Base-by-base conservation (phyloP, 768 basidiomycete genomes). In the Scleroderma bovista region DNA sequence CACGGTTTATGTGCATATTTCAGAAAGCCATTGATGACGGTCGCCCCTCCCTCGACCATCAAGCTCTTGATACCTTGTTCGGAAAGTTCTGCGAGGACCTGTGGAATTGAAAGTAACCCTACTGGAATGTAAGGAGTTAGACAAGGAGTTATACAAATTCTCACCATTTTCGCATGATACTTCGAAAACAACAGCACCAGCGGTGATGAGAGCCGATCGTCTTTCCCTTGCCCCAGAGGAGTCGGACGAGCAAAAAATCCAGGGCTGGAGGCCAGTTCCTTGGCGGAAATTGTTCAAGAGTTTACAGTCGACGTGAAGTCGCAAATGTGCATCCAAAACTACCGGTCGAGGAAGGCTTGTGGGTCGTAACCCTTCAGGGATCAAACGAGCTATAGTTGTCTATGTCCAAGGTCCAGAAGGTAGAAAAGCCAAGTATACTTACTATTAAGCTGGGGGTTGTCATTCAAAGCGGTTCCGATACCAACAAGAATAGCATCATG, bases 11-110 rank as follows among this genome's bases (percentile, higher is more conserved):
- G 55, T 19, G 47, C 50, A 22, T 47, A 51, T 19, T 50, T 24
- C 24, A 59, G 51, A 48, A 67, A 67, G 1, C 88, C 82, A 6
- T 75, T 72, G 50, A 99, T 92, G 54, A 99, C 75, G 9, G 71
- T 69, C 9, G 91, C 87, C 15, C 96, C 96, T 46, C 96, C 96
- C 71, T 99, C 96, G 6, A 97, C 88, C 95, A 99, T 99, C 48
- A 97, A 70, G 11, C 83, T 85, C 11, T 68, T 67, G 53, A 95
- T 73, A 3, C 79, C 81, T n/a, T 75, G 69, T 11, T 68, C 65
- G n/a, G 67, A 68, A 22, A 96, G 71, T 7, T 69, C 68, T 12
- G 55, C 58, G 5, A 93, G 77, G 16, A 89, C 63, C 5, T 61
- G 60, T 3, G 67, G 61, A 26, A 88, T 65, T 23, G 76, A 68